Conservation (phyloP, 108 stramenopile genomes). For the Fistulifera solaris region DNA sequence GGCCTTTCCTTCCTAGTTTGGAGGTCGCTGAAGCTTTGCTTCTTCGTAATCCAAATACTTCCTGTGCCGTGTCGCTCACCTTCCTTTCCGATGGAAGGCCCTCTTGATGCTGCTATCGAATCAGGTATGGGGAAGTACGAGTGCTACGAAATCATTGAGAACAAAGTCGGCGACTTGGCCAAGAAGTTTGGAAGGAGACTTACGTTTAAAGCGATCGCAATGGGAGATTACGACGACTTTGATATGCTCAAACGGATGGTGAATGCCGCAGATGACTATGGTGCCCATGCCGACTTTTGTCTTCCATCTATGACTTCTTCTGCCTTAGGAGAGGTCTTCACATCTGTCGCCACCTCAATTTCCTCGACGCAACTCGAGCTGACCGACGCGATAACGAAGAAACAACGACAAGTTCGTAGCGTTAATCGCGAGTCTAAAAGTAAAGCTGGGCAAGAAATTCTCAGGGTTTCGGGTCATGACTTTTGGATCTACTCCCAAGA, state of each 20-base stretch:
- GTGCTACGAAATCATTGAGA: constrained; percentile 8
- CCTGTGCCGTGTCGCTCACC: constrained; percentile 8
- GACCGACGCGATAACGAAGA: neutral
- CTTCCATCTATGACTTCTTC: constrained; percentile 3
- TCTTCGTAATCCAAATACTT: neutral
- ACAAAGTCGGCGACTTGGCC: constrained; percentile 16
- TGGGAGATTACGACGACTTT: constrained; percentile 29
- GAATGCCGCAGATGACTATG: constrained; percentile 25
- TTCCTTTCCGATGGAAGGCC: constrained; percentile 52
- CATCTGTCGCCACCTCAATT: neutral
- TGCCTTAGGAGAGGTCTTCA: neutral
- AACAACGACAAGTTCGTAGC: neutral
- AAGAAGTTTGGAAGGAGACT: constrained; percentile 37
- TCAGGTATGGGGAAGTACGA: neutral
- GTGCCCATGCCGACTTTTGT: constrained; percentile 27
- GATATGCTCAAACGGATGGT: constrained; percentile 34
- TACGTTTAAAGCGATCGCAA: constrained; percentile 34
- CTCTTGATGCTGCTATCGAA: constrained; percentile 18
- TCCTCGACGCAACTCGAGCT: neutral
- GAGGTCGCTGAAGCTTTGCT: constrained; percentile 8
- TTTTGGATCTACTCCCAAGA: neutral
- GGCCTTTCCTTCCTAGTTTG: constrained; percentile 29
- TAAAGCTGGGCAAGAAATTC: neutral
- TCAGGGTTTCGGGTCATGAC: neutral
- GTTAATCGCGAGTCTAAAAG: neutral